These are phyloP conservation scores for Populus simonii DNA, from an alignment of 345 rosid species.

Conservation along the genomic window DNA sequence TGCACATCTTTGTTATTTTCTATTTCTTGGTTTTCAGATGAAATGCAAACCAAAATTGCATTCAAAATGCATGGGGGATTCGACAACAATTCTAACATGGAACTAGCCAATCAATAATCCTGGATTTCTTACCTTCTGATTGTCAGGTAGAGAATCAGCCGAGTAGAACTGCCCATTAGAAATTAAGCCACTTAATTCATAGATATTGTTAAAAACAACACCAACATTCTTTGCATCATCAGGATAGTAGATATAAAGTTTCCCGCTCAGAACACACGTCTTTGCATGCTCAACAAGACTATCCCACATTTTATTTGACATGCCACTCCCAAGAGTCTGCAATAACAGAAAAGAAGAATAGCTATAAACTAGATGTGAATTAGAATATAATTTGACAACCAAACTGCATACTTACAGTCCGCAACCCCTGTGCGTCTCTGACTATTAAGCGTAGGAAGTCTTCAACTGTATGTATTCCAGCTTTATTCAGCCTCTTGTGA, in stretches of 20 bases:
- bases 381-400: conserved; percentile 11
- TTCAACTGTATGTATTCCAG: conserved; percentile 81
- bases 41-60: neutral
- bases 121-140: conserved; percentile 62
- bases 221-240: conserved; percentile 58
- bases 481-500: conserved; percentile 85
- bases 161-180: conserved; percentile 64
- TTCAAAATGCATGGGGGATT: neutral
- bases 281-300: conserved; percentile 85
- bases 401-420: conserved; percentile 60
- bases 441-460: conserved; percentile 79
- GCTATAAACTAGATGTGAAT: conserved; percentile 24
- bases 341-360: conserved; percentile 9
- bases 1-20: neutral
- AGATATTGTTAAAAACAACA: conserved; percentile 77
- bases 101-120: neutral
- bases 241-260: conserved; percentile 74
- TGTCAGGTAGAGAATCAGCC: conserved; percentile 71
- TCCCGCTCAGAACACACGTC: conserved; percentile 76
- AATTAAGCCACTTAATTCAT: conserved; percentile 74
- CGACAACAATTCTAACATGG: neutral
- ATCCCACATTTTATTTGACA: conserved; percentile 99
- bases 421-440: conserved; percentile 68
- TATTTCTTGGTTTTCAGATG: neutral
- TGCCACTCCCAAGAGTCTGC: conserved; percentile 97